Percentiles rank a stretch among this genome's conserved stretches.
Evolutionary conservation across 768 basidiomycete genomes (phyloP).

Genomic region (Phylloporus sp.): DNA sequence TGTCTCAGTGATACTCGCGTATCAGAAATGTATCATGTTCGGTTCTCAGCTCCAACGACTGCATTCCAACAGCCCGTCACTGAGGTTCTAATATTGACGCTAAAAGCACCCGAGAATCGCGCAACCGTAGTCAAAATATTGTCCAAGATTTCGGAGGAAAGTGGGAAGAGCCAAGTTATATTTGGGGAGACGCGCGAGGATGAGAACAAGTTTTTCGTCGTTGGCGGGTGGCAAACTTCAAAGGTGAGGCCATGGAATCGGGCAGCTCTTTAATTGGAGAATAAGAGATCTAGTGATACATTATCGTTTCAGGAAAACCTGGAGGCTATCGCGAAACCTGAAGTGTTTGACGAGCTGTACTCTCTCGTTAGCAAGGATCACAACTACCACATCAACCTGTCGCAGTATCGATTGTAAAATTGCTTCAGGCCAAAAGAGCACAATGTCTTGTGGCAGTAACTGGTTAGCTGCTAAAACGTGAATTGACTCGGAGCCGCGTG

Average conservation of each 20-base stretch:
- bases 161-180: slow-evolving; percentile 7
- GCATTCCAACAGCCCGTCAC: slow-evolving; percentile 25
- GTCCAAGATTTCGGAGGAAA: slow-evolving; percentile 9
- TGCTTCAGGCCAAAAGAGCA: not conserved
- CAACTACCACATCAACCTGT: slow-evolving; percentile 10
- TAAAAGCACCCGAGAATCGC: slow-evolving; percentile 26
- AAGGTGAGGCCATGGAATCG: slow-evolving; percentile 16
- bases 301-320: slow-evolving; percentile 12
- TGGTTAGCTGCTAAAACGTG: no score
- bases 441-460: no score
- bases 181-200: slow-evolving; percentile 22
- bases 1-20: not conserved
- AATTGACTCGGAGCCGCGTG: no score
- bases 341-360: slow-evolving; percentile 7
- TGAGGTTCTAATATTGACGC: slow-evolving; percentile 10
- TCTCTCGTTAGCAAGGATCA: slow-evolving; percentile 16
- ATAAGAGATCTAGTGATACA: not conserved
- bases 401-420: not conserved
- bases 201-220: slow-evolving; percentile 15
- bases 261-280: no score
- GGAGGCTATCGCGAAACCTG: slow-evolving; percentile 8
- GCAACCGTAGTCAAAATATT: slow-evolving; percentile 8
- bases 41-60: slow-evolving; percentile 12
- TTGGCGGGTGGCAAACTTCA: slow-evolving; percentile 21
- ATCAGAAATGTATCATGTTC: slow-evolving; percentile 19